Evolutionary conservation across 371 early-diverging fungal genomes (phyloP).

Genomic region (Syncephalastrum contaminatum): DNA sequence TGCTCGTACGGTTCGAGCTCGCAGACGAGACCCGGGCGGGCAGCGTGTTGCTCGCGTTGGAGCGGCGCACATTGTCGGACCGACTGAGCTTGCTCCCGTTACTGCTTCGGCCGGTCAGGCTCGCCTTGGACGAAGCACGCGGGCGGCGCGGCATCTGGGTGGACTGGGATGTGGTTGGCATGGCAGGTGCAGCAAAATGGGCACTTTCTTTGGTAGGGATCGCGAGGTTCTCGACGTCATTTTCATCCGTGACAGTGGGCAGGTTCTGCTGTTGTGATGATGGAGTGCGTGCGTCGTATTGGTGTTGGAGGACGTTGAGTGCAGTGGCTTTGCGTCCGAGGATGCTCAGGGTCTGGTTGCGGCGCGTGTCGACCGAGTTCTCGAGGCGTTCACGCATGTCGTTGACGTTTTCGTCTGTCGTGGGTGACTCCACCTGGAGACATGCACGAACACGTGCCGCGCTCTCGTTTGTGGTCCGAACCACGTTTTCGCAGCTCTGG

Average conservation of each 20-base stretch:
- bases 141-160: too few species aligned
- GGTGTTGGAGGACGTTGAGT: slow-evolving; percentile 34
- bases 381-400: slow-evolving; percentile 21
- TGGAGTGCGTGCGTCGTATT: slow-evolving; percentile 14
- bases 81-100: slow-evolving; percentile 1
- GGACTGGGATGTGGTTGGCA: neutral
- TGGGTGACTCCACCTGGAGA: slow-evolving; percentile 12
- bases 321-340: slow-evolving; percentile 39
- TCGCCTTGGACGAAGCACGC: too few species aligned
- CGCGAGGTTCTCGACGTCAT: slow-evolving; percentile 6
- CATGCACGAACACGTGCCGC: slow-evolving; percentile 30
- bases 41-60: too few species aligned
- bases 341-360: slow-evolving; percentile 34
- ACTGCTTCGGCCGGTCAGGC: neutral
- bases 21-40: too few species aligned
- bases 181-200: neutral
- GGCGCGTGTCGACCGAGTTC: slow-evolving; percentile 19
- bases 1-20: too few species aligned
- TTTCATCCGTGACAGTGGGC: neutral
- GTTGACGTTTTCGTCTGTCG: slow-evolving; percentile 9
- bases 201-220: slow-evolving; percentile 3
- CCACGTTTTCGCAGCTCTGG: slow-evolving; percentile 35
- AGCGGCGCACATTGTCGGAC: neutral
- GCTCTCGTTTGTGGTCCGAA: slow-evolving; percentile 33
- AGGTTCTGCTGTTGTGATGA: neutral